Base-by-base conservation (phyloP, 805 yeast species). In the Starmerella sp. region DNA sequence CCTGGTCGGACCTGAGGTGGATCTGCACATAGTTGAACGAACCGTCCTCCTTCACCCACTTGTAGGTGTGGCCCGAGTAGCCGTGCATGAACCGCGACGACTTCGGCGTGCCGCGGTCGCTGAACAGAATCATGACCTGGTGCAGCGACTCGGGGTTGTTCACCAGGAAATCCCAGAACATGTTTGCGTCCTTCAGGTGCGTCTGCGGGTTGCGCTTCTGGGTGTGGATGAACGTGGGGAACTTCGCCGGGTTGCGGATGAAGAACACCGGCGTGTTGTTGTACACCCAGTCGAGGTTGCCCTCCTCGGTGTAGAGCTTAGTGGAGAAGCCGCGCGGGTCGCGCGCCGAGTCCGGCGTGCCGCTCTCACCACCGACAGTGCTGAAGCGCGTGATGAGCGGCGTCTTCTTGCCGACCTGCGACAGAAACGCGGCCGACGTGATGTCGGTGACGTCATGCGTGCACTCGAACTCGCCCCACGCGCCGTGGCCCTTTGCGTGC, bases 391-490 rank as follows among this genome's bases (percentile, higher is more conserved):
- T 67, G 54, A 80, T 69, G 57, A 82, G 76, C 66, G 78, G 79
- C 37, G 95, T 86, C 71, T 81, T 84, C 73, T 86, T 86, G 62
- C 96, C 96, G 54, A 84, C 76, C 46, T 78, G 73, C 60, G 78
- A 77, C 62, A 88, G 77, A 73, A 88, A 85, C 46, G 66, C 66
- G 34, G 74, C 68, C 35, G 59, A 49, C 17, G 78, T 73, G 53
- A 80, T 63, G 61, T 80, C 84, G 10, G 75, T 67, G 54, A 79
- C 69, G 34, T 80, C 77, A 65, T 80, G 82, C 28, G 84, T 79
- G 62, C 77, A 73, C 64, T 77, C 83, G 59, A 81, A 80, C 59
- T 71, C 72, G 39, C 83, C 81, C 63, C 73, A 77, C 42, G 82
- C 82, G 57, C 84, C 85, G 49, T 80, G 78, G 53, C 85, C 85